Evolutionary conservation across 1,284 basidiomycete species (phyloP).

Genomic region (Cutaneotrichosporon spelunceum): DNA sequence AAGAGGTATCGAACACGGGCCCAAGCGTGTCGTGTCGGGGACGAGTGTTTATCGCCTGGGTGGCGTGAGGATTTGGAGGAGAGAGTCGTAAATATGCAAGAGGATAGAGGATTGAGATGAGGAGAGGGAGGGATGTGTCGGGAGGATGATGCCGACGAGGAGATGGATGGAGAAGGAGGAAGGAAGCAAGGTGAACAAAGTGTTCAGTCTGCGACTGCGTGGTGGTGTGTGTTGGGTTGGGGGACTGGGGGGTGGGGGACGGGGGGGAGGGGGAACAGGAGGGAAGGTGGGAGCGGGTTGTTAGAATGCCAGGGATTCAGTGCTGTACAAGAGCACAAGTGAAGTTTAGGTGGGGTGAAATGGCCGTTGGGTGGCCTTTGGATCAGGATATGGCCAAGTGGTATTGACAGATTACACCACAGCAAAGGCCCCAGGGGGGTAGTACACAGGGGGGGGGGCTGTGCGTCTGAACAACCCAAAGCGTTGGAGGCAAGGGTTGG

Average conservation of each 20-base stretch:
- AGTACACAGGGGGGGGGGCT: too few species aligned
- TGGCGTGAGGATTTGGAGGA: neutral
- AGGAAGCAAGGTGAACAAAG: neutral
- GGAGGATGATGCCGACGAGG: neutral
- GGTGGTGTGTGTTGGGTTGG: neutral
- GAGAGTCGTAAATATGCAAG: neutral
- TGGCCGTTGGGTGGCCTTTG: too few species aligned
- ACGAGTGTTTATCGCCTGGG: neutral
- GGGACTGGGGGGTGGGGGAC: neutral
- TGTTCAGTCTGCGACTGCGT: neutral
- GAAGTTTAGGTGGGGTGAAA: too few species aligned
- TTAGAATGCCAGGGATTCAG: too few species aligned
- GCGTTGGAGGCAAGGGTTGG: too few species aligned
- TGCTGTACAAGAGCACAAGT: too few species aligned
- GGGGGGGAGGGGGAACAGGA: neutral
- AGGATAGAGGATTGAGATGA: neutral
- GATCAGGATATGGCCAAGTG: too few species aligned
- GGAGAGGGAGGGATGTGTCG: neutral
- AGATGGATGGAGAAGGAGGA: neutral
- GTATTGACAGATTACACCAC: too few species aligned
- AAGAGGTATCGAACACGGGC: neutral
- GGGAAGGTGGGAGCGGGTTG: too few species aligned
- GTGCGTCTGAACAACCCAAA: too few species aligned
- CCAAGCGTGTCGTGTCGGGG: neutral
- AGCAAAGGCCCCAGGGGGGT: too few species aligned